Conservation (phyloP, 768 basidiomycete species). For the Boletus vermiculosoides region DNA sequence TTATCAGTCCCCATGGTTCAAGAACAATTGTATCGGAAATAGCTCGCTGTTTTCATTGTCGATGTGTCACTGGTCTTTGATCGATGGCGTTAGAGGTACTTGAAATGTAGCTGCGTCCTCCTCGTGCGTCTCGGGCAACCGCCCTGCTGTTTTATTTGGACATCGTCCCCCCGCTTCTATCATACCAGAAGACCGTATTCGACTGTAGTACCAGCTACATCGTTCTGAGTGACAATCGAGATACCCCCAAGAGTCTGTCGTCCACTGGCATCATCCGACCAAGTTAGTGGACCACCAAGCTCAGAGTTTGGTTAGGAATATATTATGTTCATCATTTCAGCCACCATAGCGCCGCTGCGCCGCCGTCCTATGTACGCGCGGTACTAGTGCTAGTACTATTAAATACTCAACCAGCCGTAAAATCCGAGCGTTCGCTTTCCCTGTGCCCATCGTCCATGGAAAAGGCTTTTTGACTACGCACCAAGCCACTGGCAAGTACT, state of each 20-base stretch:
- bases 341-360: too few species aligned
- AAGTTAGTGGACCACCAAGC: too few species aligned
- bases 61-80: background rate
- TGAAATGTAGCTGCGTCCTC: too few species aligned
- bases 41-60: background rate
- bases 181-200: background rate
- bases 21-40: background rate
- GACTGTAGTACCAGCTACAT: background rate
- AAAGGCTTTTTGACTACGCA: background rate
- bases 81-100: background rate
- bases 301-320: background rate
- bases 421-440: background rate
- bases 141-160: background rate
- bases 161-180: background rate
- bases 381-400: too few species aligned
- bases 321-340: too few species aligned
- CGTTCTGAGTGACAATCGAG: background rate
- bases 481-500: background rate
- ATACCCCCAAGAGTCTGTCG: too few species aligned
- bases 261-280: too few species aligned
- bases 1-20: background rate
- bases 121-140: background rate
- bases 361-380: background rate
- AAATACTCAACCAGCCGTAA: background rate
- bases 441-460: constrained; percentile 7